Percentiles rank a stretch among this genome's conserved stretches.
Conservation (phyloP, 306 rosid species). For the Malus domestica region DNA sequence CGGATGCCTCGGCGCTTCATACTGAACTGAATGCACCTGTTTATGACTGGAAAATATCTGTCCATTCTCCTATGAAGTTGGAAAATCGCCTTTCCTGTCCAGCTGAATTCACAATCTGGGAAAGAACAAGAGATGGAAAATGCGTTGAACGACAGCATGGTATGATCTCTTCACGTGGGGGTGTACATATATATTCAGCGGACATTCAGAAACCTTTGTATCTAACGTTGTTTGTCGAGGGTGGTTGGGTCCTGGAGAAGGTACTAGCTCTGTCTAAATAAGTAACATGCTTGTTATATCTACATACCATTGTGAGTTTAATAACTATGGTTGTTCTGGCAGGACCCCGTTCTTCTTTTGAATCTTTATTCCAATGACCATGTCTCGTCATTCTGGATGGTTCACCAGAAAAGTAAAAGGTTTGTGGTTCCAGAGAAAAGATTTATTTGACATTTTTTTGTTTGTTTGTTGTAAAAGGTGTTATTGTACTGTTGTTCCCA, state of each 20-base stretch:
- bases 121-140: constrained; percentile 67
- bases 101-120: constrained; percentile 69
- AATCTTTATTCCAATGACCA: constrained; percentile 62
- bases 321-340: constrained; percentile 9
- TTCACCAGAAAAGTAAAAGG: constrained; percentile 81
- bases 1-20: constrained; percentile 91
- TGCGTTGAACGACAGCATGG: constrained; percentile 56
- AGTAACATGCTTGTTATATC: neutral
- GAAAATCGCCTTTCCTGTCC: constrained; percentile 93
- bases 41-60: constrained; percentile 89
- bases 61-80: constrained; percentile 77
- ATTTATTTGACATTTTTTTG: neutral
- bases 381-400: constrained; percentile 82
- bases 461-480: neutral
- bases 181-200: constrained; percentile 73
- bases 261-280: constrained; percentile 30
- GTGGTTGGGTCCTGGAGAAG: constrained; percentile 95
- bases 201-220: constrained; percentile 78
- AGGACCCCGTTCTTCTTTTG: constrained; percentile 81
- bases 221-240: constrained; percentile 69
- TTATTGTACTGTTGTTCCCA: neutral
- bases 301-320: neutral
- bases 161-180: constrained; percentile 59
- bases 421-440: constrained; percentile 18
- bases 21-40: constrained; percentile 88